A percentile compares a stretch with the other conserved stretches of the same genome.
These are phyloP conservation scores for Phyllosticta citribraziliensis DNA, from an alignment of 2,329 filamentous ascomycete species.

Conservation along the genomic window DNA sequence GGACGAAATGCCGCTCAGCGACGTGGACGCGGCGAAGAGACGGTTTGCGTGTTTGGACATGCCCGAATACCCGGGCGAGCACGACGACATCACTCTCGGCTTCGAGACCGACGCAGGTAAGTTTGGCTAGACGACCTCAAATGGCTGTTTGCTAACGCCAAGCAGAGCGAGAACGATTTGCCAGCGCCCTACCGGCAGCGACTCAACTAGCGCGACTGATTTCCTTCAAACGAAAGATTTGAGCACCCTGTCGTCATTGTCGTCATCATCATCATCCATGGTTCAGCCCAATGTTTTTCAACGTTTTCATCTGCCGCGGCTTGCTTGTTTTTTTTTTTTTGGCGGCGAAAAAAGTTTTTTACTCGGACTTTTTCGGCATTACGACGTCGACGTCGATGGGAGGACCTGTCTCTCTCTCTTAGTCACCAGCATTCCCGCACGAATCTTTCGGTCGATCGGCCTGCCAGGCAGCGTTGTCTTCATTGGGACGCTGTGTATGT, in stretches of 20 bases:
- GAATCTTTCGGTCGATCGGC: too few relatives aligned
- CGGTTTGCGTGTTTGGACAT: conserved; percentile 78
- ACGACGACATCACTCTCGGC: conserved; percentile 78
- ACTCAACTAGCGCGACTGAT: conserved; percentile 30
- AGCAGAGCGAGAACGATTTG: conserved; percentile 36
- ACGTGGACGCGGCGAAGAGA: conserved; percentile 48
- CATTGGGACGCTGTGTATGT: too few relatives aligned
- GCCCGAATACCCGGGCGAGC: conserved; percentile 81
- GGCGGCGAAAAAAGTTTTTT: too few relatives aligned
- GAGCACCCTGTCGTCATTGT: not conserved
- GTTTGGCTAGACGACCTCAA: conserved; percentile 23
- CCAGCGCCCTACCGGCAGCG: conserved; percentile 35
- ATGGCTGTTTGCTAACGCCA: not conserved
- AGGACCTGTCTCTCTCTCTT: too few relatives aligned
- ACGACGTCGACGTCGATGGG: too few relatives aligned
- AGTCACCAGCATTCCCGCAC: too few relatives aligned
- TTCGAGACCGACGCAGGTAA: conserved; percentile 73
- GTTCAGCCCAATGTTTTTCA: too few relatives aligned
- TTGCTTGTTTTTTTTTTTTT: too few relatives aligned
- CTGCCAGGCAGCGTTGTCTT: too few relatives aligned
- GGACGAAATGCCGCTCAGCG: conserved; percentile 39
- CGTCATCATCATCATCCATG: too few relatives aligned
- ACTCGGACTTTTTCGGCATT: too few relatives aligned
- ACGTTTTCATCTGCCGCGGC: too few relatives aligned
- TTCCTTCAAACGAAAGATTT: conserved; percentile 34